These are phyloP conservation scores for Glomus cerebriforme DNA, from an alignment of 192 early-diverging fungal species.

Conservation along the genomic window DNA sequence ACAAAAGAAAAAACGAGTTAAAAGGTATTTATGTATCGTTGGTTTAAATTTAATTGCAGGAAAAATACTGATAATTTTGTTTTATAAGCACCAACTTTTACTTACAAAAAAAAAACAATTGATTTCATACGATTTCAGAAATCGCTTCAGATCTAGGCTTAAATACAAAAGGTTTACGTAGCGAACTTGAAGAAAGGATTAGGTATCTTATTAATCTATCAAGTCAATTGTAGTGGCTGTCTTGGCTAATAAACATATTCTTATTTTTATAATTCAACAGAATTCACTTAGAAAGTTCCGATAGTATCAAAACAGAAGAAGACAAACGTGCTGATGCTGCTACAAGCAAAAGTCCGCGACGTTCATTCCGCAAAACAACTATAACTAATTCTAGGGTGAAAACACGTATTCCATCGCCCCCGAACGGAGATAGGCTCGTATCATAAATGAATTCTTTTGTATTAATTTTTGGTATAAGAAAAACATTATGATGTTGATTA, in stretches of 20 bases:
- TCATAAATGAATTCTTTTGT: neutral
- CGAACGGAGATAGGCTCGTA: neutral
- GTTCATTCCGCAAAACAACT: neutral
- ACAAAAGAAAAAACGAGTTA: neutral
- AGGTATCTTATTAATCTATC: neutral
- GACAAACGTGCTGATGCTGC: neutral
- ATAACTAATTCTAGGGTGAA: neutral
- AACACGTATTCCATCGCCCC: neutral
- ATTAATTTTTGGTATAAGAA: neutral
- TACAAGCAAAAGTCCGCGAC: neutral
- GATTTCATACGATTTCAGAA: neutral
- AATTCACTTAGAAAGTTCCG: neutral
- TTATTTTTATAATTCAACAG: neutral
- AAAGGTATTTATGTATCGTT: neutral
- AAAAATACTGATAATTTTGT: no score
- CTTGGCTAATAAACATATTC: neutral
- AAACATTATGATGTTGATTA: neutral
- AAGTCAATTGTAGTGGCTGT: neutral
- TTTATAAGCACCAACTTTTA: no score
- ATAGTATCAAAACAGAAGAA: neutral
- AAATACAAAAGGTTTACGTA: neutral
- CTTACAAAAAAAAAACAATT: no score
- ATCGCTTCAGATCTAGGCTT: neutral
- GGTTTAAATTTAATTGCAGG: neutral
- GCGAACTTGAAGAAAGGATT: conserved; percentile 1